Conservation (phyloP, 139 green algal genomes). For the Nannochloris sp. region DNA sequence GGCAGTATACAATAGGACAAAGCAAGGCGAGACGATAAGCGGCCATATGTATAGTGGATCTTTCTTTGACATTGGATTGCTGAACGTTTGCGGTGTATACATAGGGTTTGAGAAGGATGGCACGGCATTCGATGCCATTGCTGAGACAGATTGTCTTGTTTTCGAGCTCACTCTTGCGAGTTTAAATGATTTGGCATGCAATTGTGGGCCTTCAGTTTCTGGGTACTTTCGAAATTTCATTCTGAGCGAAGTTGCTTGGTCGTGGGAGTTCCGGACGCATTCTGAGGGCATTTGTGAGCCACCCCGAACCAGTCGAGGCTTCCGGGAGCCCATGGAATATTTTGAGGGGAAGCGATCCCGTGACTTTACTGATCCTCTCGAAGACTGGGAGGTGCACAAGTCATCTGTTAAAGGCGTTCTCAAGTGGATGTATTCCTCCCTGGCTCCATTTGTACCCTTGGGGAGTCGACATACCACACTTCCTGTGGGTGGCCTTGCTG, state of each 20-base stretch:
- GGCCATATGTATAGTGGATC: conserved; percentile 6
- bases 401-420: conserved; percentile 1
- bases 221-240: conserved; percentile 19
- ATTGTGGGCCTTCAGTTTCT: conserved; percentile 10
- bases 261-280: not conserved
- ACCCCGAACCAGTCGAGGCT: conserved; percentile 9
- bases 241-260: conserved; percentile 3
- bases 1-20: conserved; percentile 1
- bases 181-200: conserved; percentile 11
- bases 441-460: conserved; percentile 14
- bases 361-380: conserved; percentile 22
- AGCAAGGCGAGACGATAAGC: not conserved
- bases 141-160: conserved; percentile 27
- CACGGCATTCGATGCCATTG: not conserved
- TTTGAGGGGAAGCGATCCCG: conserved; percentile 12
- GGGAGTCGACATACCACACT: conserved; percentile 16
- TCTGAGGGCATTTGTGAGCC: not conserved
- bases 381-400: conserved; percentile 2
- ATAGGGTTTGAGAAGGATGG: conserved; percentile 13
- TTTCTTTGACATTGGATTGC: conserved; percentile 8
- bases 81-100: conserved; percentile 20
- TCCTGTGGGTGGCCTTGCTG: conserved; percentile 14
- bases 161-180: conserved; percentile 13
- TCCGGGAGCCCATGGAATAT: not conserved
- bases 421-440: conserved; percentile 5